phyloP scores from a whole-genome alignment of 202 grass and related monocot genomes.

The Bolboschoenoplectus hybrid region DNA sequence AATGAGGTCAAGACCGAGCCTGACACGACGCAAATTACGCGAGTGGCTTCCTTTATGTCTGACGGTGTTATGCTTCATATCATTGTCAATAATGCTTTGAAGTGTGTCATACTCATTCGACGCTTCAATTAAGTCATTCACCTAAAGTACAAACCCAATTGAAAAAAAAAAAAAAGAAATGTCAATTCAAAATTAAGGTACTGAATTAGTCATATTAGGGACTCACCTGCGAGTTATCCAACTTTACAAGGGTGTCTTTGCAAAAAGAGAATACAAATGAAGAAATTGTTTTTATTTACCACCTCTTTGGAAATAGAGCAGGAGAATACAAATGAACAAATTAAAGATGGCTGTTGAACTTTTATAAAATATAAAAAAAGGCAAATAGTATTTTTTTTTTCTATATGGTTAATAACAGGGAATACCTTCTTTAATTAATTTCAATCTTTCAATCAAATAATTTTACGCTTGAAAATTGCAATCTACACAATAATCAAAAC shows the following conservation, averaged over 20 bases:
- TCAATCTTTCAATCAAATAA: background rate
- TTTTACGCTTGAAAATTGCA: background rate
- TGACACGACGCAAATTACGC: constrained; percentile 85
- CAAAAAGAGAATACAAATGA: constrained; percentile 18
- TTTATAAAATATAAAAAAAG: too few relatives aligned
- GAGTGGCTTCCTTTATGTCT: constrained; percentile 96
- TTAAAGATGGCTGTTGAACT: background rate
- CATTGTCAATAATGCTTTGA: constrained; percentile 78
- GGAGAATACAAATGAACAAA: background rate
- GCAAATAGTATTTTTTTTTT: background rate
- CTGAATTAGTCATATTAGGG: background rate
- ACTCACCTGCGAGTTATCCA: background rate
- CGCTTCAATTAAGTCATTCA: constrained; percentile 82
- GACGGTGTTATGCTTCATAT: constrained; percentile 66
- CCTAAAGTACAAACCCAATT: constrained; percentile 49
- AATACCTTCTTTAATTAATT: too few relatives aligned
- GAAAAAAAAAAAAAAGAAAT: background rate
- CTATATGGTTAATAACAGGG: background rate
- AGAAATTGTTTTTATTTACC: background rate
- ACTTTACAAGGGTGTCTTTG: constrained; percentile 29
- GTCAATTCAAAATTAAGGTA: background rate
- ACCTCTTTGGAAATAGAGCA: background rate
- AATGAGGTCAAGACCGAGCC: constrained; percentile 93
- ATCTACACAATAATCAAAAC: background rate
- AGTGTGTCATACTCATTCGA: constrained; percentile 72